Base-by-base conservation (phyloP, 306 rosid genomes). In the Fragaria nilgerrensis region DNA sequence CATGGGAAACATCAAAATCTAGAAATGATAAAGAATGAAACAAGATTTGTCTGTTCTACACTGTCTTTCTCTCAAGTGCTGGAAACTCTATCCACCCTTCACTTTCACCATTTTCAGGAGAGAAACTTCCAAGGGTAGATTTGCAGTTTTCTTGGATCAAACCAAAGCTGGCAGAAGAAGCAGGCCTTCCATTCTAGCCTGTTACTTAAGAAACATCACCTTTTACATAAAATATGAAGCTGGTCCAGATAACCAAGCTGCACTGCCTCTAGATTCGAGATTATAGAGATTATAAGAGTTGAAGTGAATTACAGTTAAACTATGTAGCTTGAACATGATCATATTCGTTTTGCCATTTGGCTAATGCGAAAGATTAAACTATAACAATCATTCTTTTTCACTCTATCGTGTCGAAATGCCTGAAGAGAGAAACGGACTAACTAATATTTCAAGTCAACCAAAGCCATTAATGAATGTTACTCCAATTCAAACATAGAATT, bases 181-280 rank as follows among this genome's bases (percentile, higher is more conserved):
- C 77, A 41, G 77, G 77, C 77, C 68, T 41, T 43, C 68, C 69
- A 58, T 73, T 2, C 12, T 58, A 41, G 68, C 77, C 41, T 19
- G 32, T 5, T 9, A 43, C 77, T 12, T 74, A 74, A 74, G 77
- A 74, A 74, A 27, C 19, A 25, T 43, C 77, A 58, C 68, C 68
- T 41, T 55, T 16, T 3, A 12, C 22, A 55, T 37, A 37, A 56
- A 36, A 73, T 36, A 41, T 36, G 49, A 73, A 73, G 50, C 43
- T 37, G 66, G 52, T 22, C 66, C 52, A 53, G 50, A 73, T 37
- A 39, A 74, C 56, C 77, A 58, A 23, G 77, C 41, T 39, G 9
- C 9, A 41, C 44, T 58, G 77, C 55, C 56, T 58, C 69, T 7
- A 41, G 77, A 74, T 74, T 58, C 65, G 68, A 41, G 69, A 58